Conservation (phyloP, 1,284 basidiomycete genomes). For the Trametes hirsuta region DNA sequence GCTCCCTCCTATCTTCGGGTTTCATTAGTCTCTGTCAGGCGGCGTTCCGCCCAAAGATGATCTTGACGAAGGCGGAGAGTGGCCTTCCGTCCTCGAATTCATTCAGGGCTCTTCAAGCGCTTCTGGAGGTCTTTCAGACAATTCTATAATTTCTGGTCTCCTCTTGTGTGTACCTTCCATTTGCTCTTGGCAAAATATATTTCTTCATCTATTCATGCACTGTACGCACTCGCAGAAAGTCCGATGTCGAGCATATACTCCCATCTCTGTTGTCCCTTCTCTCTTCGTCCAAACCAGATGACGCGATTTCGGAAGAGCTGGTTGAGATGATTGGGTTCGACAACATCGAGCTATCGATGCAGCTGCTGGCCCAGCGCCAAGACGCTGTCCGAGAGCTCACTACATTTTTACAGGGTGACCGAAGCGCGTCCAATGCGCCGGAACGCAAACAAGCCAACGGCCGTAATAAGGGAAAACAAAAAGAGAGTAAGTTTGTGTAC, state of each 20-base stretch:
- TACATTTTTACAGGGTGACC: slow-evolving; percentile 4
- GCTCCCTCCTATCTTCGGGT: neutral
- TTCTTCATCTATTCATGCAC: slow-evolving; percentile 8
- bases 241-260: slow-evolving; percentile 35
- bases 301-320: slow-evolving; percentile 80
- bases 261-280: slow-evolving; percentile 36
- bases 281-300: slow-evolving; percentile 47
- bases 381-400: slow-evolving; percentile 31
- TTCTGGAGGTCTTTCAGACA: slow-evolving; percentile 2
- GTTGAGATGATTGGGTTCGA: slow-evolving; percentile 89
- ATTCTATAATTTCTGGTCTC: slow-evolving; percentile 30
- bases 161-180: slow-evolving; percentile 36
- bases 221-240: slow-evolving; percentile 32
- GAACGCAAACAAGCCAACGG: slow-evolving; percentile 1
- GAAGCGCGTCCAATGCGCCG: neutral
- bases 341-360: slow-evolving; percentile 71
- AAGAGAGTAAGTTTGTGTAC: slow-evolving; percentile 9
- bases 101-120: slow-evolving; percentile 10
- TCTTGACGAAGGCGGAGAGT: slow-evolving; percentile 22
- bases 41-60: slow-evolving; percentile 6
- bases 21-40: slow-evolving; percentile 4
- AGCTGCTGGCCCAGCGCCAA: slow-evolving; percentile 54
- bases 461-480: slow-evolving; percentile 13
- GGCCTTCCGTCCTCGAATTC: slow-evolving; percentile 32
- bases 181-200: slow-evolving; percentile 8